A percentile compares a stretch with the other conserved stretches of the same genome.
phyloP scores from a whole-genome alignment of 192 early-diverging fungal species.

The Rhizophagus prolifer region DNA sequence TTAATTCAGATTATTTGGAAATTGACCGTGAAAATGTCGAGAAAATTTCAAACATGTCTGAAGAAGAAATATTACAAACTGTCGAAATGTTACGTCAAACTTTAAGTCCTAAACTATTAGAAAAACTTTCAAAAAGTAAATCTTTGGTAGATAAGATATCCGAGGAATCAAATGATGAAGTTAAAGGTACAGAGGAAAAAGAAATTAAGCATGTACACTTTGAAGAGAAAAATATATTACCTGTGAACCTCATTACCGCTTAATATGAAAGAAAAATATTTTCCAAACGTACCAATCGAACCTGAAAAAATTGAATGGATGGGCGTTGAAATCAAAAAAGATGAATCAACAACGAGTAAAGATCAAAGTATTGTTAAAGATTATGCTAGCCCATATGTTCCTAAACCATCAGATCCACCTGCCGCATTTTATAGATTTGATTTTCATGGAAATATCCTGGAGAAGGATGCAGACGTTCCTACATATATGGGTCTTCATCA shows the following conservation, averaged over 20 bases:
- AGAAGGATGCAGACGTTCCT: conserved; percentile 53
- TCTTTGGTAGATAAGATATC: conserved; percentile 29
- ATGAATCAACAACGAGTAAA: conserved; percentile 43
- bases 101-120: conserved; percentile 63
- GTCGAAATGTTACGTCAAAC: conserved; percentile 62
- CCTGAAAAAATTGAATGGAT: conserved; percentile 72
- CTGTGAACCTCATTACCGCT: conserved; percentile 18
- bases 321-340: conserved; percentile 35
- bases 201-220: conserved; percentile 31
- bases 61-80: conserved; percentile 67
- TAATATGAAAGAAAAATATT: conserved; percentile 54
- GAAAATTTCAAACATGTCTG: conserved; percentile 64
- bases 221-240: conserved; percentile 29
- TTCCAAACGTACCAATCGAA: conserved; percentile 53
- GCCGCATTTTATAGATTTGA: conserved; percentile 71
- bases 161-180: conserved; percentile 35
- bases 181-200: conserved; percentile 25
- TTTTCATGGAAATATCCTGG: conserved; percentile 72
- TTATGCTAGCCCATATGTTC: conserved; percentile 35
- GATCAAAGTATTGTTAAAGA: conserved; percentile 36
- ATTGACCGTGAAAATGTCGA: conserved; percentile 55
- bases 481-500: conserved; percentile 79
- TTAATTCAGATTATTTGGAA: conserved; percentile 37
- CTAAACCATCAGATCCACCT: conserved; percentile 45
- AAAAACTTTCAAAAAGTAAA: conserved; percentile 54